Conservation (phyloP, 2,329 filamentous ascomycete species). For the Verticillium nonalfalfae region DNA sequence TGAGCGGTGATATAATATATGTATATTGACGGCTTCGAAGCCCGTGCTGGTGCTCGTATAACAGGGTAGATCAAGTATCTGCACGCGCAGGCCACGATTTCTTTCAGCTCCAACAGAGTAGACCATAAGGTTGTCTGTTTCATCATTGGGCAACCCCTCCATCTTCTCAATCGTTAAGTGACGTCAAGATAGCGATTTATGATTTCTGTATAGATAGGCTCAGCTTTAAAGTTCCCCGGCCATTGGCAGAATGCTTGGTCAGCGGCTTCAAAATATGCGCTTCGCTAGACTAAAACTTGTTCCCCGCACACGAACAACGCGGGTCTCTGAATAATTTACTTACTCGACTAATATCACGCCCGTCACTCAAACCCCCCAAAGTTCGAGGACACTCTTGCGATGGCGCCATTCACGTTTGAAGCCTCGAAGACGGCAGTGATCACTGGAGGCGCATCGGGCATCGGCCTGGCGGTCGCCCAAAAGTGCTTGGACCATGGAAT, state of each 20-base stretch:
- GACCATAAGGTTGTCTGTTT: no score
- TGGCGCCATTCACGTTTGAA: slow-evolving; percentile 30
- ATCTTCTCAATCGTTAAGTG: neutral
- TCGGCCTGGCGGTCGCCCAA: slow-evolving; percentile 69
- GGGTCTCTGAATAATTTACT: neutral
- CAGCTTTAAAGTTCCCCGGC: neutral
- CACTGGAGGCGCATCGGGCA: slow-evolving; percentile 71
- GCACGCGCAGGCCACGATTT: neutral
- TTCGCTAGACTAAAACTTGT: neutral
- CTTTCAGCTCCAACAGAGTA: neutral
- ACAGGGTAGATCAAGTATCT: neutral
- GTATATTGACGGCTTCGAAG: slow-evolving; percentile 8
- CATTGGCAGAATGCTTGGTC: neutral
- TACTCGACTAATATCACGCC: neutral
- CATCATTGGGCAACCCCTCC: neutral
- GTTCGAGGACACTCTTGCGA: neutral
- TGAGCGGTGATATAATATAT: slow-evolving; percentile 23
- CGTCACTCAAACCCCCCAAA: no score
- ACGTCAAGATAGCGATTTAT: neutral
- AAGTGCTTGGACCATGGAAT: slow-evolving; percentile 62
- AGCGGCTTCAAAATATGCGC: neutral
- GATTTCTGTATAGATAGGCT: neutral
- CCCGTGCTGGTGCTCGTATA: neutral
- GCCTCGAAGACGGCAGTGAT: slow-evolving; percentile 62
- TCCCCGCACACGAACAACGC: neutral